Base-by-base conservation (phyloP, 2,329 filamentous ascomycete genomes). In the Penicillium occitanis region DNA sequence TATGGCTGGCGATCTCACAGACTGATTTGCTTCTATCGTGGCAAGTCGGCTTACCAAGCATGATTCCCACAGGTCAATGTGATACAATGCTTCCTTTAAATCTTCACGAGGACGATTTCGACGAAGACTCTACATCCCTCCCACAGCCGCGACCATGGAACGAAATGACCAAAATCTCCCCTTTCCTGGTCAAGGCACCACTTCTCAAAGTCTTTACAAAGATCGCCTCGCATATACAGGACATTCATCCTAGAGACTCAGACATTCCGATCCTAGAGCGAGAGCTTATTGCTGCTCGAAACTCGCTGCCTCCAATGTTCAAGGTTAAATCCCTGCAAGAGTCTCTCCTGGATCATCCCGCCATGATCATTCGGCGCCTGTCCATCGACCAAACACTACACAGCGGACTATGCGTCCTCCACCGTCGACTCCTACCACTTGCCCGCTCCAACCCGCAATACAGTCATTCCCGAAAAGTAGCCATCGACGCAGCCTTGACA, bases 401-500 rank as follows among this genome's bases (percentile, higher is more conserved):
- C 68, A 96, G 95, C 77, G 90, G 91, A 17, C 83, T 94, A 70
- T 94, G 91, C 70, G 85, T 96, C 25, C 84, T 97, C 51, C 93
- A 97, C 75, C 86, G 92, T 53, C 92, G 92, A 69, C 96, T 93
- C 75, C 84, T 96, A 67, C 83, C 86, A 5, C 85, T 88, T 66
- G 90, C 91, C 6, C 83, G 90, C 63, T 85, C 89, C 66, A 92
- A 92, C 71, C 82, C 89, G 3, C 85, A 91, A 13, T 96, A 93
- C 73, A 85, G 87, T 14, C 90, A 93, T 73, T 95, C 91, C 2
- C 86, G 92, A 19, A 87, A 88, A 48, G 88, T 87, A 17, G 92
- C 91, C 67, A 88, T 97, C 42, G 91, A 96, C 71, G 90, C 92
- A 1, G 91, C 91, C 0, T 84, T 96, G 82, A 88, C 89, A 70